Evolutionary conservation across 2,329 filamentous ascomycete genomes (phyloP).

Genomic region (Allantophomopsis lycopodina): DNA sequence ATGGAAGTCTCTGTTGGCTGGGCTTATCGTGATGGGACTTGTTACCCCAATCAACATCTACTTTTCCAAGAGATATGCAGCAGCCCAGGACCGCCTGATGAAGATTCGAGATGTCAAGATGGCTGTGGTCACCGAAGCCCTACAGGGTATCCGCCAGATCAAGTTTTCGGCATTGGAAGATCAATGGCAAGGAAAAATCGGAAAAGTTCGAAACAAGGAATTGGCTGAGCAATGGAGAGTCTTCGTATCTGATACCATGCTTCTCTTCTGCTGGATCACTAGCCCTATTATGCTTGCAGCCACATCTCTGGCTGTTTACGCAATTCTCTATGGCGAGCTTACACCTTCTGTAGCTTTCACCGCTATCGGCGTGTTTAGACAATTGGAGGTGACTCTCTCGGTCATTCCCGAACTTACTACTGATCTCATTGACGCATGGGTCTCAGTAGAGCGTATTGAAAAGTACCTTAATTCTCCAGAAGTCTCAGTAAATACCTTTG

Average conservation of each 20-base stretch:
- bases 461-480: conserved; percentile 57
- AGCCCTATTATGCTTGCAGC: conserved; percentile 64
- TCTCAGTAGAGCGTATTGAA: conserved; percentile 62
- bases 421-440: conserved; percentile 54
- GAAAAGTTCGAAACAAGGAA: conserved; percentile 49
- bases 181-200: conserved; percentile 62
- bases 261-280: conserved; percentile 57
- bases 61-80: conserved; percentile 49
- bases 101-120: conserved; percentile 64
- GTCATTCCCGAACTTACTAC: conserved; percentile 62
- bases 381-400: conserved; percentile 58
- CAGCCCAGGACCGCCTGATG: conserved; percentile 58
- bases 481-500: conserved; percentile 34
- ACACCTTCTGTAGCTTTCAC: conserved; percentile 68
- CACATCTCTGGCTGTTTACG: conserved; percentile 56
- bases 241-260: conserved; percentile 47
- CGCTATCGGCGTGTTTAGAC: conserved; percentile 59
- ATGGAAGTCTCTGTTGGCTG: conserved; percentile 53
- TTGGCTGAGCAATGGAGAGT: conserved; percentile 51
- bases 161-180: conserved; percentile 69
- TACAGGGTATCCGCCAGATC: conserved; percentile 72
- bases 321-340: conserved; percentile 45
- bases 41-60: conserved; percentile 57
- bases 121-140: conserved; percentile 60
- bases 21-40: conserved; percentile 47